Conservation (phyloP, 805 yeast species). For the Soucietia sequanensis region DNA sequence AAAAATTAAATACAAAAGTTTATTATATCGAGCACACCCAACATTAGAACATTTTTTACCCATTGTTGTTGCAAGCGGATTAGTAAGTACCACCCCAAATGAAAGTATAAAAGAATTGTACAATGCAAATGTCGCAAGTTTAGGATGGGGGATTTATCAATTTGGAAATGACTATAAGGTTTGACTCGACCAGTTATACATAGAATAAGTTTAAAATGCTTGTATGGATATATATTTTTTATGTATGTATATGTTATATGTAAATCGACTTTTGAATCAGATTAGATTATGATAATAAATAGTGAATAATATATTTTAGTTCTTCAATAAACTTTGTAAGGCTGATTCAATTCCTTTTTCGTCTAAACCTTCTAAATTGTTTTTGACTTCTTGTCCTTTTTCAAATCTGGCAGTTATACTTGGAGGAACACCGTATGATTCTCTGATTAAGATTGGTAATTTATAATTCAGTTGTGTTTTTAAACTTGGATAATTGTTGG, state of each 20-base stretch:
- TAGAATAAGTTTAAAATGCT: too few relatives aligned
- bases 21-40: constrained; percentile 63
- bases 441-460: constrained; percentile 76
- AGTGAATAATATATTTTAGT: constrained; percentile 12
- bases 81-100: constrained; percentile 40
- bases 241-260: too few relatives aligned
- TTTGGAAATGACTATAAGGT: constrained; percentile 30
- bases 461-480: constrained; percentile 55
- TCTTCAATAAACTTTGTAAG: constrained; percentile 39
- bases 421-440: constrained; percentile 71
- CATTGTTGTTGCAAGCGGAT: constrained; percentile 57
- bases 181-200: too few relatives aligned
- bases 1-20: constrained; percentile 21
- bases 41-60: constrained; percentile 76
- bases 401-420: constrained; percentile 72
- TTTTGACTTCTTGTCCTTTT: constrained; percentile 50
- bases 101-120: constrained; percentile 45
- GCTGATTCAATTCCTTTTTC: constrained; percentile 44
- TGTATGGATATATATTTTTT: too few relatives aligned
- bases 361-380: constrained; percentile 47
- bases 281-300: too few relatives aligned
- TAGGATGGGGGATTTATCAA: constrained; percentile 73
- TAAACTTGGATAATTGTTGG: constrained; percentile 63
- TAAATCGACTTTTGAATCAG: too few relatives aligned
- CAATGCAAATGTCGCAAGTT: constrained; percentile 39